Evolutionary conservation across 2,329 filamentous ascomycete genomes (phyloP).

Genomic region (Pseudohalonectria lignicola): DNA sequence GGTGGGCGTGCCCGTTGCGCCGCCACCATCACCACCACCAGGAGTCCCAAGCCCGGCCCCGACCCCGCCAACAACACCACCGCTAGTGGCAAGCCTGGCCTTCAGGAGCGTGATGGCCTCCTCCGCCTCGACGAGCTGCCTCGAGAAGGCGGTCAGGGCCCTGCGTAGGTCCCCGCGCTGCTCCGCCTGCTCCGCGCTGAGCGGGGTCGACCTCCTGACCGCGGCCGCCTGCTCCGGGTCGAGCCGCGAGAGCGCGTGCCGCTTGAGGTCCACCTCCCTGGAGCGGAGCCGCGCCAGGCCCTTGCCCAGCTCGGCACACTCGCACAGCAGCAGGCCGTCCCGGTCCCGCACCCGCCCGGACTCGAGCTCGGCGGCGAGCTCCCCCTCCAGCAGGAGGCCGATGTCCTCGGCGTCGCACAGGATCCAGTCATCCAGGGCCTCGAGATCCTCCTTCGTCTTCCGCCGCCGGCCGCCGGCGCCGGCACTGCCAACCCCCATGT

Average conservation of each 20-base stretch:
- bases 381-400: constrained; percentile 47
- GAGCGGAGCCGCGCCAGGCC: constrained; percentile 63
- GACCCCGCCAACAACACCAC: background rate
- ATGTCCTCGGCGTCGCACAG: constrained; percentile 67
- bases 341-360: constrained; percentile 58
- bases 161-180: constrained; percentile 77
- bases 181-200: constrained; percentile 74
- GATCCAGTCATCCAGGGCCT: constrained; percentile 57
- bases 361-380: constrained; percentile 55
- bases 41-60: constrained; percentile 34
- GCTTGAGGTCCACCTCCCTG: constrained; percentile 69
- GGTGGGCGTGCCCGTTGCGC: constrained; percentile 44
- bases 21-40: constrained; percentile 11
- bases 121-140: constrained; percentile 66
- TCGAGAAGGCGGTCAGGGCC: constrained; percentile 63
- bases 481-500: constrained; percentile 39
- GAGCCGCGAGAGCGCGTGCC: constrained; percentile 57
- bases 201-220: constrained; percentile 55
- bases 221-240: constrained; percentile 58
- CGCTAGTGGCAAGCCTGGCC: constrained; percentile 56
- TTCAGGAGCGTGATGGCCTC: constrained; percentile 69
- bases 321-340: constrained; percentile 50
- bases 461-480: constrained; percentile 30
- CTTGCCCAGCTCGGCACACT: constrained; percentile 55
- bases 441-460: constrained; percentile 56